Evolutionary conservation across 768 basidiomycete species (phyloP), one percentile per base, ranked within the genome.

Genomic region (Naematelia encephala): DNA sequence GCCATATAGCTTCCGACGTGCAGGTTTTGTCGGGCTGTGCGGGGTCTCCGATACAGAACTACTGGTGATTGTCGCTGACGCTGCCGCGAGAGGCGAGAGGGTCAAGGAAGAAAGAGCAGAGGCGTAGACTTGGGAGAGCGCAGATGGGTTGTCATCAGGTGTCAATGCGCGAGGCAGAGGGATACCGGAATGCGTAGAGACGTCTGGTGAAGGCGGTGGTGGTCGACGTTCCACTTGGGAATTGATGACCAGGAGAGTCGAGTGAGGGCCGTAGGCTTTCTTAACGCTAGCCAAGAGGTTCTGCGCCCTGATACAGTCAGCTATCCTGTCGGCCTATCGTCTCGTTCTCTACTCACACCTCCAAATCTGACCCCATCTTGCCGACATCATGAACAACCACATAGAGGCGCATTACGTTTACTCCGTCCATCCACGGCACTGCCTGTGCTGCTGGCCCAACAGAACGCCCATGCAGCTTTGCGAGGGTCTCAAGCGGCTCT

Each of bases 371-470:
- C 1, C 73, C 73, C 49, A 63, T 69, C 29, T 21, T 59, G 21
- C 58, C 56, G 1, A 72, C 69, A 57, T 78, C 75, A 48, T 78
- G 77, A 1, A 78, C 64, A 10, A 77, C 66, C 34, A 78, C 68
- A 44, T 67, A 75, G 56, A 74, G 76, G 34, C 68, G 57, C 51
- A 76, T 49, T 0, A 75, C 56, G 22, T 60, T 69, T 2, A 57
- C 54, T 1, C 62, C 61, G 27, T 77, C 74, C 66, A 74, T 66
- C 66, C 69, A 77, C 1, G 74, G 72, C 23, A 68, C 48, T 5
- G 53, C 58, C 23, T 59, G 52, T 51, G 56, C 59, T 51, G 61
- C 48, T 21, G 66, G 29, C 27, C 54, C 23, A 22, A 58, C 52
- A 2, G 64, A 61, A 11, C 64, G 61, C 8, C 49, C 51, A 27